Evolutionary conservation across 306 rosid genomes (phyloP).

Genomic region (Ormosia emarginata): DNA sequence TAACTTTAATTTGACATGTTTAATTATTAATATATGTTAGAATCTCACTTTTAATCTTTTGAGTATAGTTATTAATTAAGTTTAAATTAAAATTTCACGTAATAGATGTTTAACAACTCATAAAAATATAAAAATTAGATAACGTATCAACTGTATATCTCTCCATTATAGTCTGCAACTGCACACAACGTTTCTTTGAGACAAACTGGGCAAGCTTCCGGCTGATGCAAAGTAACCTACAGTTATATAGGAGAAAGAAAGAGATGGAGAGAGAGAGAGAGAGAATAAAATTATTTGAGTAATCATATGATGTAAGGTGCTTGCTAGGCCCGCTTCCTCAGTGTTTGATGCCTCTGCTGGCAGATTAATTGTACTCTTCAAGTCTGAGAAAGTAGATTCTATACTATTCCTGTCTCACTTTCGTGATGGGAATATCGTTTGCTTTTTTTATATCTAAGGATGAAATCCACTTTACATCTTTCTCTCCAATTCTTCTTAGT

Average conservation of each 20-base stretch:
- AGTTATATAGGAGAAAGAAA: constrained; percentile 9
- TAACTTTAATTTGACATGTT: not conserved
- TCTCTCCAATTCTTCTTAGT: not conserved
- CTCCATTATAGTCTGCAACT: not conserved
- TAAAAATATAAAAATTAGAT: not conserved
- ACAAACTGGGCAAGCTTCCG: not conserved
- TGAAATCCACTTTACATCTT: constrained; percentile 15
- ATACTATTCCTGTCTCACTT: constrained; percentile 44
- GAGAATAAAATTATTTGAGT: constrained; percentile 24
- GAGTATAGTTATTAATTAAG: too few relatives aligned
- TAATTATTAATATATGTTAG: too few relatives aligned
- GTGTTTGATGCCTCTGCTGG: constrained; percentile 46
- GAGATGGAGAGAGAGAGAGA: not conserved
- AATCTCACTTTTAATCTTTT: too few relatives aligned
- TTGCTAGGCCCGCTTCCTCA: constrained; percentile 39
- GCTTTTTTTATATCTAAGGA: not conserved
- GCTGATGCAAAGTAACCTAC: constrained; percentile 30
- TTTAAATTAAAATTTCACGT: too few relatives aligned
- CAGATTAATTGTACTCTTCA: constrained; percentile 43
- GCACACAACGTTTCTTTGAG: constrained; percentile 7
- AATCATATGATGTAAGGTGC: constrained; percentile 46
- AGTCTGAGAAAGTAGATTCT: constrained; percentile 46
- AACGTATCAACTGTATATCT: not conserved
- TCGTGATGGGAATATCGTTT: constrained; percentile 24
- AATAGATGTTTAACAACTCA: not conserved